Evolutionary conservation across 2,329 filamentous ascomycete genomes (phyloP).

Genomic region (Calonectria pauciramosa): DNA sequence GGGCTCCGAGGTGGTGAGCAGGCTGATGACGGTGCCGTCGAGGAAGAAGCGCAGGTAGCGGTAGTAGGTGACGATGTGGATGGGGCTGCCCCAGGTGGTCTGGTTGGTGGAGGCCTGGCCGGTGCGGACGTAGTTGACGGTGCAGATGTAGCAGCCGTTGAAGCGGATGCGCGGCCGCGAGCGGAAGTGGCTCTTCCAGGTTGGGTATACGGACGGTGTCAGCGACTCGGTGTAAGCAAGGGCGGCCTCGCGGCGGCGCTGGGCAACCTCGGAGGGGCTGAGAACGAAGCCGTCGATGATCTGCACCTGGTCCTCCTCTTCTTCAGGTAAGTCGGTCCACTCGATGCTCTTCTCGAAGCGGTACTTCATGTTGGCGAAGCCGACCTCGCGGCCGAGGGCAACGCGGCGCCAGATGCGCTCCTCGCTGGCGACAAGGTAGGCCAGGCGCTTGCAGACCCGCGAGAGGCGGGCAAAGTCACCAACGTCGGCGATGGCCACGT

Average conservation of each 20-base stretch:
- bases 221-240: conserved; percentile 57
- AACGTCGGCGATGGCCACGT: conserved; percentile 81
- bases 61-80: conserved; percentile 98
- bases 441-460: conserved; percentile 87
- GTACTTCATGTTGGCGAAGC: conserved; percentile 88
- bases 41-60: conserved; percentile 96
- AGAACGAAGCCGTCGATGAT: conserved; percentile 50
- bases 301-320: conserved; percentile 47
- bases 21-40: conserved; percentile 85
- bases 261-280: conserved; percentile 54
- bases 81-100: conserved; percentile 82
- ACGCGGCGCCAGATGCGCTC: conserved; percentile 88
- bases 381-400: conserved; percentile 78
- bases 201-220: conserved; percentile 60
- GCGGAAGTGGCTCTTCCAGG: conserved; percentile 82
- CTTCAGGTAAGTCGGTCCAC: conserved; percentile 63
- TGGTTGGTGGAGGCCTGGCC: conserved; percentile 80
- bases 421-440: conserved; percentile 87
- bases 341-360: conserved; percentile 75
- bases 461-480: conserved; percentile 82
- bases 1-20: conserved; percentile 86
- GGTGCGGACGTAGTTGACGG: conserved; percentile 92
- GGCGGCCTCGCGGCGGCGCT: conserved; percentile 49
- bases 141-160: conserved; percentile 96
- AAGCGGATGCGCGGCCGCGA: conserved; percentile 89